These are phyloP conservation scores for Rhizophora mangle DNA, from an alignment of 345 rosid species.

Conservation along the genomic window DNA sequence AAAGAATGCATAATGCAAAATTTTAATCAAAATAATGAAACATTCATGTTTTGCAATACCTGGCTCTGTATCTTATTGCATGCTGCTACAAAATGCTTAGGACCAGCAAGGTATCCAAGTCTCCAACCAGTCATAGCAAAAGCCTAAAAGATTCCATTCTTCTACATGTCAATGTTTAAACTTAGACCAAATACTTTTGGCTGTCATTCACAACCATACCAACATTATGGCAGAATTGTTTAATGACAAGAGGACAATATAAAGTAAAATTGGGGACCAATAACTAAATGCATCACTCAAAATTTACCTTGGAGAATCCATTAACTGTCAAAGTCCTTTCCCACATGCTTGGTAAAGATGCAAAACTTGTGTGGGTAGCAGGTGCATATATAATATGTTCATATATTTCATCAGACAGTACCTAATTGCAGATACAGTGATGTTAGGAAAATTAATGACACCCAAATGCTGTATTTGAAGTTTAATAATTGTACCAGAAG, in stretches of 20 bases:
- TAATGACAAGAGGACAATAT: neutral
- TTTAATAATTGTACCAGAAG: constrained; percentile 61
- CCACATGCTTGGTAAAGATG: constrained; percentile 92
- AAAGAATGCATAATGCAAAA: neutral
- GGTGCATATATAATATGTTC: constrained; percentile 96
- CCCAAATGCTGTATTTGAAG: neutral
- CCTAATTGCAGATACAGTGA: constrained; percentile 38
- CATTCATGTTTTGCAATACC: constrained; percentile 38
- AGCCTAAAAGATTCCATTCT: constrained; percentile 50
- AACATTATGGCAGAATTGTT: neutral
- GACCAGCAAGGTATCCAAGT: constrained; percentile 93
- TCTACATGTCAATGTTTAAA: constrained; percentile 14
- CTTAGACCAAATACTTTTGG: neutral
- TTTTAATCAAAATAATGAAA: neutral
- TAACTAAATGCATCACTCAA: neutral
- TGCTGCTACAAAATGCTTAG: constrained; percentile 86
- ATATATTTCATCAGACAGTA: constrained; percentile 91
- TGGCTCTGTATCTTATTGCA: constrained; percentile 97
- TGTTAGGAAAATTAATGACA: constrained; percentile 20
- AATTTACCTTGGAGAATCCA: constrained; percentile 90
- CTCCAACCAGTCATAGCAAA: constrained; percentile 99
- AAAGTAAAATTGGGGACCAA: neutral
- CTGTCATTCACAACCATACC: neutral
- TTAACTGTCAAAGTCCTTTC: constrained; percentile 92
- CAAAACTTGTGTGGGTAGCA: constrained; percentile 88